phyloP scores from a whole-genome alignment of 768 basidiomycete genomes.

The Trametes cinnabarina region DNA sequence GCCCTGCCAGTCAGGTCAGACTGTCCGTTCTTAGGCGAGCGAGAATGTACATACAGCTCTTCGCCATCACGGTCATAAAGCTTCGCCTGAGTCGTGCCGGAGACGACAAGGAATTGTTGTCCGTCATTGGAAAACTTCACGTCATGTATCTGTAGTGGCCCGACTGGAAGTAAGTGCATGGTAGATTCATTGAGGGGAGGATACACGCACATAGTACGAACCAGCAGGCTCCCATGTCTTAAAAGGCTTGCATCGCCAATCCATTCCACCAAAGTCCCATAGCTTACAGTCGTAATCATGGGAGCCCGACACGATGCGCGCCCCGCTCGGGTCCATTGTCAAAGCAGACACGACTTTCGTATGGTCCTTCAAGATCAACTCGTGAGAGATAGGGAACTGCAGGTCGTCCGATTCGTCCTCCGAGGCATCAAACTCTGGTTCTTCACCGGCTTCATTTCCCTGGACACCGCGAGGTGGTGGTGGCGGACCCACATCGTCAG shows the following conservation, averaged over 20 bases:
- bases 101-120: slow-evolving; percentile 80
- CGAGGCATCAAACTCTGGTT: slow-evolving; percentile 39
- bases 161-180: no score
- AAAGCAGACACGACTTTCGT: slow-evolving; percentile 93
- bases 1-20: slow-evolving; percentile 60
- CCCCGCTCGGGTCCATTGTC: slow-evolving; percentile 90
- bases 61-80: slow-evolving; percentile 92
- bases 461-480: slow-evolving; percentile 17
- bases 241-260: slow-evolving; percentile 85
- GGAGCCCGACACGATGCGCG: slow-evolving; percentile 85
- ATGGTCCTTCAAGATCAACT: slow-evolving; percentile 91
- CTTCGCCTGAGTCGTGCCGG: slow-evolving; percentile 84
- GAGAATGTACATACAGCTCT: slow-evolving; percentile 65
- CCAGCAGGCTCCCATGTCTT: slow-evolving; percentile 95
- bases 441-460: slow-evolving; percentile 15
- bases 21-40: slow-evolving; percentile 32
- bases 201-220: slow-evolving; percentile 72
- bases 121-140: slow-evolving; percentile 87
- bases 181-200: no score
- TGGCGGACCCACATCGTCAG: slow-evolving; percentile 26
- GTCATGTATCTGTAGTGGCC: slow-evolving; percentile 91
- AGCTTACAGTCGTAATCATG: slow-evolving; percentile 98
- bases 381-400: slow-evolving; percentile 85
- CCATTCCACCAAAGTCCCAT: slow-evolving; percentile 99
- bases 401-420: slow-evolving; percentile 52